Percentiles rank a stretch among this genome's conserved stretches.
Evolutionary conservation across 495 filamentous ascomycete genomes (phyloP).

Genomic region (Aspergillus ostianus): DNA sequence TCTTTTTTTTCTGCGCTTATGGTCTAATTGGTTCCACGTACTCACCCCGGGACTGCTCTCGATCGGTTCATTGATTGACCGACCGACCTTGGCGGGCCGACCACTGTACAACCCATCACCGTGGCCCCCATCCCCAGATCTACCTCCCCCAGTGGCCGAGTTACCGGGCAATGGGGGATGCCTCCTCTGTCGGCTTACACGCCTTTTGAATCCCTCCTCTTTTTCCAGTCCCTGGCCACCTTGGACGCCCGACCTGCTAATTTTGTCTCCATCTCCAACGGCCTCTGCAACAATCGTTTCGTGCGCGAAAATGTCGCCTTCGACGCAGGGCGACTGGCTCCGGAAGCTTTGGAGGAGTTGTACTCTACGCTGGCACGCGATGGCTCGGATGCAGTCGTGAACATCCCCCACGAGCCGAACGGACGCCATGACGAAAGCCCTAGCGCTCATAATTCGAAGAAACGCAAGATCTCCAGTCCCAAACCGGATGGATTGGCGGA

Average conservation of each 20-base stretch:
- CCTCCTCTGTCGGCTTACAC: constrained; percentile 67
- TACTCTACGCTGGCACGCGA: constrained; percentile 76
- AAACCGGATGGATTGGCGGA: constrained; percentile 56
- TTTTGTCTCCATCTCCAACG: constrained; percentile 71
- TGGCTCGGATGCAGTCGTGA: constrained; percentile 49
- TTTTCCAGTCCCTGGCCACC: constrained; percentile 79
- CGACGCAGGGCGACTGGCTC: constrained; percentile 69
- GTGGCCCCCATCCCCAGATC: constrained; percentile 44
- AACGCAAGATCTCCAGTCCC: constrained; percentile 70
- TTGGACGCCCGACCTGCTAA: constrained; percentile 61
- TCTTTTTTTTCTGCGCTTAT: constrained; percentile 18
- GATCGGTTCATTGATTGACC: constrained; percentile 7
- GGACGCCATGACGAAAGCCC: constrained; percentile 28
- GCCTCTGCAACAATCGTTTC: constrained; percentile 66
- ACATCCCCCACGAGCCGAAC: constrained; percentile 21
- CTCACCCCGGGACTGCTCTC: constrained; percentile 4
- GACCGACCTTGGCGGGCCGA: constrained; percentile 14
- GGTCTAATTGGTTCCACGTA: constrained; percentile 19
- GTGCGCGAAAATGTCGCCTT: constrained; percentile 66
- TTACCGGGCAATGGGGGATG: constrained; percentile 50
- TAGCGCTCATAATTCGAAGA: constrained; percentile 53
- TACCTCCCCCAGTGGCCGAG: constrained; percentile 41
- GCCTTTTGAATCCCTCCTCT: constrained; percentile 81
- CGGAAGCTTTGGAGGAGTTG: constrained; percentile 73
- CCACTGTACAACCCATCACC: constrained; percentile 26